Conservation (phyloP, 495 filamentous ascomycete species). For the Podospora australis region DNA sequence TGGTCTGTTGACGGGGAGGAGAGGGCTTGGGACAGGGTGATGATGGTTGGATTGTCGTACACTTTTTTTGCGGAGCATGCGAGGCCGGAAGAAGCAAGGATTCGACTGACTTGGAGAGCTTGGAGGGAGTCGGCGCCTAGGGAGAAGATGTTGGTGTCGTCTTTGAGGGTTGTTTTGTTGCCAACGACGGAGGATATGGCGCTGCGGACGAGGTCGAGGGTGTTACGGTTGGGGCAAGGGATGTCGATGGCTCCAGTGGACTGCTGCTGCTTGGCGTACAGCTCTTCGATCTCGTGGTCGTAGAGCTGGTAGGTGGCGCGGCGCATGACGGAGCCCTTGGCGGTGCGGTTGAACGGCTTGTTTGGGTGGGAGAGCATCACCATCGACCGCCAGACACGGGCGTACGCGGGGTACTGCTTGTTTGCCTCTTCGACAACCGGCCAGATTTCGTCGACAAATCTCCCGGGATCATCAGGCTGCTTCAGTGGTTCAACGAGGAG, state of each 20-base stretch:
- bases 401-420: slow-evolving; percentile 43
- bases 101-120: slow-evolving; percentile 32
- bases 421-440: slow-evolving; percentile 47
- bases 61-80: neutral
- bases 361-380: slow-evolving; percentile 35
- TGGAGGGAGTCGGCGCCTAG: slow-evolving; percentile 51
- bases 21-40: neutral
- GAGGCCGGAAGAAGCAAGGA: neutral
- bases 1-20: neutral
- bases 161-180: neutral
- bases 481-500: slow-evolving; percentile 41
- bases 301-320: slow-evolving; percentile 43
- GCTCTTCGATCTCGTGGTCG: slow-evolving; percentile 36
- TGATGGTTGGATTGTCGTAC: neutral
- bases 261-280: slow-evolving; percentile 37
- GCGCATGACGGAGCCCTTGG: slow-evolving; percentile 53
- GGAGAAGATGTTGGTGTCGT: slow-evolving; percentile 44
- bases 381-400: slow-evolving; percentile 46
- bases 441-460: slow-evolving; percentile 43
- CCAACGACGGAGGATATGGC: neutral
- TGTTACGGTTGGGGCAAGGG: neutral
- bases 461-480: slow-evolving; percentile 26
- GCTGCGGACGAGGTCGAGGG: neutral
- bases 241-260: too few relatives aligned
- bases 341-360: slow-evolving; percentile 41